These are phyloP conservation scores for Phytophthora citrophthora DNA, from an alignment of 352 stramenopile genomes.

Conservation along the genomic window DNA sequence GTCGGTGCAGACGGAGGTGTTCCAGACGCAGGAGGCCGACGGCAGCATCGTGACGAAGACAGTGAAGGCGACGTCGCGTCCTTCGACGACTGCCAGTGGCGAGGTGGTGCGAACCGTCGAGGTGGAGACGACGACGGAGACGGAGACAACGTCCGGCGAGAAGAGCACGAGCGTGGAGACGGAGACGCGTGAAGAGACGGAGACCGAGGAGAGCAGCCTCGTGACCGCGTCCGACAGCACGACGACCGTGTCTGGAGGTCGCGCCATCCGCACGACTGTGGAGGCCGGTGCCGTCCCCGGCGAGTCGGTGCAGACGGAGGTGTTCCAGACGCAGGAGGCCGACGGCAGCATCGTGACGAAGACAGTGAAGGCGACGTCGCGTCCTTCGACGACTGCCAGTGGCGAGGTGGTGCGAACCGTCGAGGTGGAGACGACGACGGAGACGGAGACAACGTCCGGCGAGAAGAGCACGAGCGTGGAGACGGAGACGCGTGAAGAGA, in stretches of 20 bases:
- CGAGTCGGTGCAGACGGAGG: constrained; percentile 11
- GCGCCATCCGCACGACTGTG: background rate
- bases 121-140: constrained; percentile 20
- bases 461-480: constrained; percentile 12
- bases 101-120: constrained; percentile 18
- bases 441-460: constrained; percentile 8
- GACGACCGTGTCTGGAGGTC: background rate
- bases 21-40: constrained; percentile 14
- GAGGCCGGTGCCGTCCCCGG: background rate
- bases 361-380: constrained; percentile 7
- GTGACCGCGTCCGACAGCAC: background rate
- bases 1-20: constrained; percentile 19
- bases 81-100: constrained; percentile 8
- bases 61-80: constrained; percentile 8
- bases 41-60: constrained; percentile 22
- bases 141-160: constrained; percentile 3
- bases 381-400: background rate
- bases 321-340: constrained; percentile 12
- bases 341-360: constrained; percentile 15
- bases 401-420: constrained; percentile 7
- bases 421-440: constrained; percentile 17
- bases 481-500: constrained; percentile 1
- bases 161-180: constrained; percentile 11
- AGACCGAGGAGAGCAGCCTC: constrained; percentile 9
- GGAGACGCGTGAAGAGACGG: constrained; percentile 4